Evolutionary conservation across 2,329 filamentous ascomycete genomes (phyloP).

Genomic region (Exophiala lecanii-corni): DNA sequence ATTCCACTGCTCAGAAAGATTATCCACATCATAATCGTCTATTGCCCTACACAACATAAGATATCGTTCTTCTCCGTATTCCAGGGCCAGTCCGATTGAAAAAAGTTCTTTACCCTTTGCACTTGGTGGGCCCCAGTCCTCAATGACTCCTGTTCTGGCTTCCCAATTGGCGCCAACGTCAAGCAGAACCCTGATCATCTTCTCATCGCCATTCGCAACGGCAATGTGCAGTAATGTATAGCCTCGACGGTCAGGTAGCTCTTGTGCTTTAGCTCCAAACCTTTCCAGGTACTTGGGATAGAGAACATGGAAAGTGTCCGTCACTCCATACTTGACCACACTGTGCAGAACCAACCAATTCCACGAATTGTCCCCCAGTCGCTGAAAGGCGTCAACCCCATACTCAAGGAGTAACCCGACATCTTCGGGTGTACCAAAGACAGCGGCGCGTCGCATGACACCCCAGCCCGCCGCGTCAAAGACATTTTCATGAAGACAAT

Average conservation of each 20-base stretch:
- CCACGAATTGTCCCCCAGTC: not conserved
- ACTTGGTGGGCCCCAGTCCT: not conserved
- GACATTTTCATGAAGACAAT: slow-evolving; percentile 1
- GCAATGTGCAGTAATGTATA: slow-evolving; percentile 12
- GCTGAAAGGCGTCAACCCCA: slow-evolving; percentile 6
- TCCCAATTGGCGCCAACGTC: slow-evolving; percentile 3
- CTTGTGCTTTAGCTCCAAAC: not conserved
- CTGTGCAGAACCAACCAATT: slow-evolving; percentile 3
- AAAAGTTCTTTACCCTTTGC: slow-evolving; percentile 1
- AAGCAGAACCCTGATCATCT: slow-evolving; percentile 5
- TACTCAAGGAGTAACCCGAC: slow-evolving; percentile 3
- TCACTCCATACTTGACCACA: slow-evolving; percentile 2
- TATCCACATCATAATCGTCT: not conserved
- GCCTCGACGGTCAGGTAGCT: slow-evolving; percentile 2
- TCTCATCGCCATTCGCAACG: slow-evolving; percentile 1
- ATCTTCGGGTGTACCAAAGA: slow-evolving; percentile 6
- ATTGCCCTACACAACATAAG: not conserved
- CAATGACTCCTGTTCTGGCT: not conserved
- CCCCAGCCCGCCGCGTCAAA: slow-evolving; percentile 5
- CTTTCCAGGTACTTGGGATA: slow-evolving; percentile 1
- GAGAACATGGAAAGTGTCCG: slow-evolving; percentile 3
- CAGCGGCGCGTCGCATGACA: slow-evolving; percentile 8
- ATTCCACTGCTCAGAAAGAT: not conserved
- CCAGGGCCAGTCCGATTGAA: slow-evolving; percentile 1
- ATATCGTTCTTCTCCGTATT: not conserved